These are phyloP conservation scores for Monascus purpureus DNA, from an alignment of 495 filamentous ascomycete species.

Conservation along the genomic window DNA sequence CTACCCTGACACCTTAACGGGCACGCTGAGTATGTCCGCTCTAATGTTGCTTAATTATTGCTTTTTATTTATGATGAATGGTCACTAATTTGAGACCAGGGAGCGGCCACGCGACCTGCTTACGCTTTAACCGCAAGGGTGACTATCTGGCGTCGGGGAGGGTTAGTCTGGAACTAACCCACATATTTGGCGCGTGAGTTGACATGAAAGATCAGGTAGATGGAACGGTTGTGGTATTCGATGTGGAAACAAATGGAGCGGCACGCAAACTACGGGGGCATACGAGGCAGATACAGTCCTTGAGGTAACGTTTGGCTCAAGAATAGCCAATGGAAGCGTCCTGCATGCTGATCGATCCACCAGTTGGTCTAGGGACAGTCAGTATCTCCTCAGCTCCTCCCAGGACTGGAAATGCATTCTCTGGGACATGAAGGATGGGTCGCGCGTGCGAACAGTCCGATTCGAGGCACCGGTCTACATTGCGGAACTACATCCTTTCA, in stretches of 20 bases:
- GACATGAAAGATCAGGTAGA: conserved; percentile 42
- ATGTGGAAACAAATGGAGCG: conserved; percentile 90
- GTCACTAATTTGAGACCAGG: too few species aligned
- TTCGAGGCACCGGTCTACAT: conserved; percentile 91
- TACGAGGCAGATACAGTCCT: conserved; percentile 73
- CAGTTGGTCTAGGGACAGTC: conserved; percentile 84
- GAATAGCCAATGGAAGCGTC: too few species aligned
- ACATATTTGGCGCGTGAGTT: conserved; percentile 4
- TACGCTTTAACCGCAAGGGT: conserved; percentile 87
- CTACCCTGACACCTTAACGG: conserved; percentile 78
- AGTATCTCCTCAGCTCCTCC: conserved; percentile 86
- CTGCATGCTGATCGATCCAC: too few species aligned
- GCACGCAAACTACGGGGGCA: conserved; percentile 88
- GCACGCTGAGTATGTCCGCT: conserved; percentile 56
- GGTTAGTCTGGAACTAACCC: conserved; percentile 26
- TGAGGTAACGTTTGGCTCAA: conserved; percentile 42
- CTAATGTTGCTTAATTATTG: background rate
- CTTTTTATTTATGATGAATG: too few species aligned
- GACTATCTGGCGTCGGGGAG: conserved; percentile 89
- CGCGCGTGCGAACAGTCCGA: conserved; percentile 53
- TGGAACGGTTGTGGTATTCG: conserved; percentile 89
- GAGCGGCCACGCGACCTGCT: conserved; percentile 49
- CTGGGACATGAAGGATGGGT: conserved; percentile 78
- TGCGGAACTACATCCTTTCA: conserved; percentile 82
- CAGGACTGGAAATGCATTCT: conserved; percentile 92